phyloP scores from a whole-genome alignment of 2,329 filamentous ascomycete species.

The Xylariaceae sp. region DNA sequence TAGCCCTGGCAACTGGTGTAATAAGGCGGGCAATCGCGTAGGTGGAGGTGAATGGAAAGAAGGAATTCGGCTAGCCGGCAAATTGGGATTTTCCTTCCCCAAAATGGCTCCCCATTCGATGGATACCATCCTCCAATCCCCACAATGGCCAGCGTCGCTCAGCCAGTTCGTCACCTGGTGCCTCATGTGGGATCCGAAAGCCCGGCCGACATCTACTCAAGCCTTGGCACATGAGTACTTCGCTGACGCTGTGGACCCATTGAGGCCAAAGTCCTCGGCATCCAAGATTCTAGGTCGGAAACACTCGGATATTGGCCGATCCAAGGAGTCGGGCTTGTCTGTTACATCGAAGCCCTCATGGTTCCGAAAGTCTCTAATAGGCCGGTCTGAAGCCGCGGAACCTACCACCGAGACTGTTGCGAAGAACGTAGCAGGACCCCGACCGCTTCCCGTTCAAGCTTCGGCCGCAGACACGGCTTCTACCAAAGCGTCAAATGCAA shows the following conservation, averaged over 20 bases:
- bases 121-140: slow-evolving; percentile 84
- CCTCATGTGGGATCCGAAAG: slow-evolving; percentile 96
- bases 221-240: slow-evolving; percentile 97
- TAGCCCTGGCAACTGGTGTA: slow-evolving; percentile 96
- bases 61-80: slow-evolving; percentile 83
- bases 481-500: slow-evolving; percentile 49
- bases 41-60: slow-evolving; percentile 98
- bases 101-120: slow-evolving; percentile 98
- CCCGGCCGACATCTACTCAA: slow-evolving; percentile 83
- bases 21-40: slow-evolving; percentile 77
- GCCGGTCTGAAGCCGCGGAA: slow-evolving; percentile 65
- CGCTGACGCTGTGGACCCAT: slow-evolving; percentile 80
- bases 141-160: slow-evolving; percentile 85
- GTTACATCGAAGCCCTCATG: slow-evolving; percentile 82
- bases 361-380: slow-evolving; percentile 93
- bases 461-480: slow-evolving; percentile 37
- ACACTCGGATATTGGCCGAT: slow-evolving; percentile 73
- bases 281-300: slow-evolving; percentile 83
- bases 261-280: slow-evolving; percentile 84
- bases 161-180: slow-evolving; percentile 97
- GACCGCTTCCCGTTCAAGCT: slow-evolving; percentile 28
- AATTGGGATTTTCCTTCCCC: slow-evolving; percentile 96
- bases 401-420: slow-evolving; percentile 44
- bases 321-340: slow-evolving; percentile 55
- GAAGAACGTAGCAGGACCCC: slow-evolving; percentile 44